phyloP scores from a whole-genome alignment of 345 rosid species.

The Eucalyptus pauciflora region DNA sequence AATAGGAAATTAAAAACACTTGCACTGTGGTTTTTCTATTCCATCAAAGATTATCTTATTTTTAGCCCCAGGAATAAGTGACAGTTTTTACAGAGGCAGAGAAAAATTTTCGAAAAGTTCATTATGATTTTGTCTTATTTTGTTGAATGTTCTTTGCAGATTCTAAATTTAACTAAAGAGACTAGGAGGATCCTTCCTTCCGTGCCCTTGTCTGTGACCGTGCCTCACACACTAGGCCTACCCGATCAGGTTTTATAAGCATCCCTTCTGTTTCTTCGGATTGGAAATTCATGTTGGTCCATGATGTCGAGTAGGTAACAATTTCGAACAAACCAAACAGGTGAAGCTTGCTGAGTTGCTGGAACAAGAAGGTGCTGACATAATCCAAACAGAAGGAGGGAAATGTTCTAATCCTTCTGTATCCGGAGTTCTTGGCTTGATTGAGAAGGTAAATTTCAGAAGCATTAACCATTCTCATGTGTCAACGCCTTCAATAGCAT shows the following conservation, averaged over 20 bases:
- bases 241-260: constrained; percentile 39
- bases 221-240: constrained; percentile 51
- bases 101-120: background rate
- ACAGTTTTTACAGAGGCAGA: background rate
- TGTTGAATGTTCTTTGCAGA: constrained; percentile 14
- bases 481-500: background rate
- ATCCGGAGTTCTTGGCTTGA: constrained; percentile 48
- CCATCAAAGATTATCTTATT: background rate
- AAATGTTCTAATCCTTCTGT: constrained; percentile 46
- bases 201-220: constrained; percentile 42
- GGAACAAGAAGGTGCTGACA: constrained; percentile 48
- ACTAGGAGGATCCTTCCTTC: constrained; percentile 45
- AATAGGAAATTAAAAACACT: background rate
- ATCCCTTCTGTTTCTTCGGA: background rate
- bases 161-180: constrained; percentile 38
- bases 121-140: background rate
- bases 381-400: constrained; percentile 66
- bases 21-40: background rate
- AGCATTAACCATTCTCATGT: no score
- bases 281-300: background rate
- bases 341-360: constrained; percentile 53
- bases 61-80: background rate
- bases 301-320: background rate
- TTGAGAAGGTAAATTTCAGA: constrained; percentile 40
- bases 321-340: constrained; percentile 4